phyloP scores from a whole-genome alignment of 2,329 filamentous ascomycete genomes.

The Diaporthe eres region DNA sequence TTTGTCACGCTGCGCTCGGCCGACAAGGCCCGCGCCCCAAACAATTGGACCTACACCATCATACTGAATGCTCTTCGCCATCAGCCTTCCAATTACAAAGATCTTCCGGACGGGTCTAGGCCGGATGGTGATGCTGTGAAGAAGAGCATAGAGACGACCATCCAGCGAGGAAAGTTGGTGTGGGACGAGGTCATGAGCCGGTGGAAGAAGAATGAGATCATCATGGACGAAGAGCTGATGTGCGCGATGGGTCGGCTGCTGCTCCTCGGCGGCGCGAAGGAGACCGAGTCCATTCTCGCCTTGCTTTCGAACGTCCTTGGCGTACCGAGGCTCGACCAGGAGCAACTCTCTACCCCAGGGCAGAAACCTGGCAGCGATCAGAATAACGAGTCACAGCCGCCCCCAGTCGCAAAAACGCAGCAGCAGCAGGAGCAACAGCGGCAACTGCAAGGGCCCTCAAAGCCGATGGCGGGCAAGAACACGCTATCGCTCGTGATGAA shows the following conservation, averaged over 20 bases:
- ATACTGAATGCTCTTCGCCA: constrained; percentile 83
- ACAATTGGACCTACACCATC: constrained; percentile 83
- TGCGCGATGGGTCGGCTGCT: constrained; percentile 85
- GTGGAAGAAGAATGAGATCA: constrained; percentile 79
- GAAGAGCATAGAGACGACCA: constrained; percentile 58
- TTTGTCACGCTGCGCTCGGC: constrained; percentile 83
- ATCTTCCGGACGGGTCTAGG: constrained; percentile 45
- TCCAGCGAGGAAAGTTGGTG: constrained; percentile 78
- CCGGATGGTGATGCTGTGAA: constrained; percentile 50
- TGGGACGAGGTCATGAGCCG: constrained; percentile 86
- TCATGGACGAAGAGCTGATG: constrained; percentile 84
- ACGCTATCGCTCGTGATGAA: constrained; percentile 79
- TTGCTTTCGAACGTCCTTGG: constrained; percentile 87
- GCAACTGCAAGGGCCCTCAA: constrained; percentile 12
- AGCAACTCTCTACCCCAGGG: constrained; percentile 42
- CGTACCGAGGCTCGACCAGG: constrained; percentile 67
- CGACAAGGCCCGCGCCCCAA: constrained; percentile 75
- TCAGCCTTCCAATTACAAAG: constrained; percentile 53
- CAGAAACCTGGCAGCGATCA: constrained; percentile 47
- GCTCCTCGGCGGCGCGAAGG: constrained; percentile 72
- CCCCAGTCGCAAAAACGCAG: not conserved
- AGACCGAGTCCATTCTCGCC: constrained; percentile 80
- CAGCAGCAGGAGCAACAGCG: not conserved
- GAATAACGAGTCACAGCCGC: not conserved
- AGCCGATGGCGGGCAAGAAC: constrained; percentile 58